Base-by-base conservation (phyloP, 306 rosid genomes). In the Phaseolus lunatus region DNA sequence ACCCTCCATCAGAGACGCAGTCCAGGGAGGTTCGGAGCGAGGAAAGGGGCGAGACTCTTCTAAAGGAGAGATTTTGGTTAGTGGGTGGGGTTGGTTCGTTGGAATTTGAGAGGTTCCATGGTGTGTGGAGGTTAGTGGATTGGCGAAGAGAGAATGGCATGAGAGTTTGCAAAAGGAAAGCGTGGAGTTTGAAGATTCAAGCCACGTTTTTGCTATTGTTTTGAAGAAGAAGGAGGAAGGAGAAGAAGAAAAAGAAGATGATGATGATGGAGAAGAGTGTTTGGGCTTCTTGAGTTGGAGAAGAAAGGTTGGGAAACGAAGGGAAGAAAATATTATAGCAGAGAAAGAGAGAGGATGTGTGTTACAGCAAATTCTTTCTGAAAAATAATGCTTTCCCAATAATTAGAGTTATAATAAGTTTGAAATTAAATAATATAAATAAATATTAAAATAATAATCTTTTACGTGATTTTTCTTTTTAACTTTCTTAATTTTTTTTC, bases 71-170 rank as follows among this genome's bases (percentile, higher is more conserved):
- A 15, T 68, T 82, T 61, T 68, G 82, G 66, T 57, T 47, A 24
- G 0, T 49, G 58, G 86, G 82, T 56, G n/a, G 18, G 15, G n/a
- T 39, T 62, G 80, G 6, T 35, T 67, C 47, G 27, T 75, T 81
- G 53, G 80, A 15, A 6, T 52, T 11, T 0, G n/a, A 71, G 77
- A 74, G 77, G 75, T 67, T 86, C 90, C 94, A 88, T 88, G 87
- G 77, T 50, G 50, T 72, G 13, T 68, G 72, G 62, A 59, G 66
- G 54, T 72, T 85, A 31, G 91, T 67, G 62, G 88, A 13, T 31
- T 81, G 33, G 75, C 76, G 82, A 81, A 79, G 56, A 45, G 88
- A 65, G 73, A 84, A 85, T 83, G 85, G 96, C 98, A 94, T 94
- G 85, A 81, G 88, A 87, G 72, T 65, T 33, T 41, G 23, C 58